These are phyloP conservation scores for Colletotrichum zoysiae DNA, from an alignment of 2,329 filamentous ascomycete genomes.

Conservation along the genomic window DNA sequence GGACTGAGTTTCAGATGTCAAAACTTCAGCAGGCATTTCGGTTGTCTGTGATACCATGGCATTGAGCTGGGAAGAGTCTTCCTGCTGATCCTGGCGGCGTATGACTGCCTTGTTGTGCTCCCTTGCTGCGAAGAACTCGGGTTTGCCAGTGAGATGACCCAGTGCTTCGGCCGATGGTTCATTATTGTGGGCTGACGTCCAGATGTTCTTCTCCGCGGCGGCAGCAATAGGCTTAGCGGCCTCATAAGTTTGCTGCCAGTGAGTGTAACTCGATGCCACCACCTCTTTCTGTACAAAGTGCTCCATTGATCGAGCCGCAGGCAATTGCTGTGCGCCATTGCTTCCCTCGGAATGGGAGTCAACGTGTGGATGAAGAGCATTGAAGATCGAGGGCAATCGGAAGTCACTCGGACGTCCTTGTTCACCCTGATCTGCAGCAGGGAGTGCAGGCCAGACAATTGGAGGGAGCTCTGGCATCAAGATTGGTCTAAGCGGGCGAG, in stretches of 20 bases:
- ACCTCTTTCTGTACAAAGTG: background rate
- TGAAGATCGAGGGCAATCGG: conserved; percentile 20
- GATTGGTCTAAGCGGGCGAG: background rate
- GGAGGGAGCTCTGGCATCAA: conserved; percentile 6
- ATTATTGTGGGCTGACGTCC: conserved; percentile 3
- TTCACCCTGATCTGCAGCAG: background rate
- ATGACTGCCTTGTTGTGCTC: conserved; percentile 51
- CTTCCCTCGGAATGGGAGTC: background rate
- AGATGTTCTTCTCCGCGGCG: conserved; percentile 1
- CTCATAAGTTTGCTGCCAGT: conserved; percentile 3
- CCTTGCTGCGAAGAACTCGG: conserved; percentile 56
- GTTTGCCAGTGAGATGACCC: conserved; percentile 53
- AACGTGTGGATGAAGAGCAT: background rate
- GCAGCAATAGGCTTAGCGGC: background rate
- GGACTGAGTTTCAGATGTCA: background rate
- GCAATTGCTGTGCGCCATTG: background rate
- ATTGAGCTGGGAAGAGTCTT: background rate
- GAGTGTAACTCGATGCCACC: background rate
- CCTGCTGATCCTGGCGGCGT: background rate
- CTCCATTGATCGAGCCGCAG: background rate
- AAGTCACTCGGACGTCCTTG: conserved; percentile 5
- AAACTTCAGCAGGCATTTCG: background rate
- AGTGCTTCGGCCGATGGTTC: conserved; percentile 46
- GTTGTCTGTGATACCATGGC: background rate
- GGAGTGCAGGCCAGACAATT: conserved; percentile 6